Conservation (phyloP, 2,329 filamentous ascomycete genomes). For the Aureobasidium mangrovei region DNA sequence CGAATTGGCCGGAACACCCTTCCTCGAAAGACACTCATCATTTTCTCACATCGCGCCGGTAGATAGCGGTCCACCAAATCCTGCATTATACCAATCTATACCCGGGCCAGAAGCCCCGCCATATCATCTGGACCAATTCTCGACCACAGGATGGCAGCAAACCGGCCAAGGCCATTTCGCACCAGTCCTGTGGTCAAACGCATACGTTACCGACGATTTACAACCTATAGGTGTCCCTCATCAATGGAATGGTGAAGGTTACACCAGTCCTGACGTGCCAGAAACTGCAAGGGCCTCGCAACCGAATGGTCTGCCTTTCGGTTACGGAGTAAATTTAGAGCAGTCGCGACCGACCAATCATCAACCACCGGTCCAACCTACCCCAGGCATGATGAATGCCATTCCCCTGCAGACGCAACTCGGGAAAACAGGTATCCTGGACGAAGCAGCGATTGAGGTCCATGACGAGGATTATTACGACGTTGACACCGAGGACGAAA, state of each 20-base stretch:
- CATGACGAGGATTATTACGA: conserved; percentile 44
- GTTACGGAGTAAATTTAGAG: neutral
- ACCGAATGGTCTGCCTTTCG: neutral
- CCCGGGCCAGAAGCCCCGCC: neutral
- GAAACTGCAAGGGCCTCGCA: neutral
- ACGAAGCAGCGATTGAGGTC: conserved; percentile 34
- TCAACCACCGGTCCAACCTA: neutral
- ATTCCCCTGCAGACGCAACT: conserved; percentile 1
- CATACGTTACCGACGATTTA: conserved; percentile 1
- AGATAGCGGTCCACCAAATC: conserved; percentile 2
- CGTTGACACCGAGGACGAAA: conserved; percentile 40
- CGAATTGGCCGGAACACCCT: neutral
- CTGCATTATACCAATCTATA: neutral
- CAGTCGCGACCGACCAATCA: neutral
- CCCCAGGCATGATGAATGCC: neutral
- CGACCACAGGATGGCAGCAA: conserved; percentile 4
- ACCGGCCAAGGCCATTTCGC: neutral
- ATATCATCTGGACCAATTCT: neutral
- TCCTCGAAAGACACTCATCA: neutral
- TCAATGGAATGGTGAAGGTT: conserved; percentile 6
- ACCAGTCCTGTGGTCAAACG: conserved; percentile 7
- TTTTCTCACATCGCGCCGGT: neutral
- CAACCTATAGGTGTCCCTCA: conserved; percentile 8
- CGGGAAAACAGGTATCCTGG: conserved; percentile 25
- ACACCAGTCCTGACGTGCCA: neutral